These are phyloP conservation scores for Golubevia pallescens DNA, from an alignment of 1,284 basidiomycete species.

Conservation along the genomic window DNA sequence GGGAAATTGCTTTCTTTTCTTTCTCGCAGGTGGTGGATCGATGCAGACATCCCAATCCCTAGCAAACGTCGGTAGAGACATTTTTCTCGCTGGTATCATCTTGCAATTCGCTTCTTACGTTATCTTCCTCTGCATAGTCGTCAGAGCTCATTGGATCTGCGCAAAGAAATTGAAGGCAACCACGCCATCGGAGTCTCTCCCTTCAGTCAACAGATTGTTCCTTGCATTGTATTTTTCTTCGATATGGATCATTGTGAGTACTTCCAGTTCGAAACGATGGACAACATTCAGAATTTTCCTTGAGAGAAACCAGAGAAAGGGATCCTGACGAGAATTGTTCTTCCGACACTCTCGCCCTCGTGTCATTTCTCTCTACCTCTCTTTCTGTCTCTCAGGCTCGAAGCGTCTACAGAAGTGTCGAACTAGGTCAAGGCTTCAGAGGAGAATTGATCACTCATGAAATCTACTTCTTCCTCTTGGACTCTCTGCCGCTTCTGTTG, in stretches of 20 bases:
- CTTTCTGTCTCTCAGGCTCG: conserved; percentile 3
- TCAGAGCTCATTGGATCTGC: not conserved
- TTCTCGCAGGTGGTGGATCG: no score
- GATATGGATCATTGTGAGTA: conserved; percentile 7
- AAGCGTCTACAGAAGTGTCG: conserved; percentile 4
- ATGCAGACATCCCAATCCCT: not conserved
- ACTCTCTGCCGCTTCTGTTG: conserved; percentile 1
- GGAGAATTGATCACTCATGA: conserved; percentile 1
- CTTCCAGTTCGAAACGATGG: no score
- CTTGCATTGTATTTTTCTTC: conserved; percentile 6
- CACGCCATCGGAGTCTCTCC: not conserved
- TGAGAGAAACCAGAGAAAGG: not conserved
- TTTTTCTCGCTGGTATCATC: conserved; percentile 9
- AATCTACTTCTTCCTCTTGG: conserved; percentile 6
- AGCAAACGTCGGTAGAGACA: not conserved
- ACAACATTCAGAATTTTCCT: no score
- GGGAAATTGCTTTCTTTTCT: no score
- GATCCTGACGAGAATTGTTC: not conserved
- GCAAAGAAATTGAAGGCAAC: not conserved
- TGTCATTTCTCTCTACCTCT: not conserved
- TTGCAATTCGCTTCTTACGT: conserved; percentile 6
- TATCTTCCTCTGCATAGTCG: conserved; percentile 1
- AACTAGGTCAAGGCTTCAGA: conserved; percentile 1
- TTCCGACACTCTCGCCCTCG: no score
- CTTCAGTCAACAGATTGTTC: not conserved